A percentile compares a stretch with the other conserved stretches of the same genome.
phyloP scores from a whole-genome alignment of 257 asterid species.

The Echium plantagineum region DNA sequence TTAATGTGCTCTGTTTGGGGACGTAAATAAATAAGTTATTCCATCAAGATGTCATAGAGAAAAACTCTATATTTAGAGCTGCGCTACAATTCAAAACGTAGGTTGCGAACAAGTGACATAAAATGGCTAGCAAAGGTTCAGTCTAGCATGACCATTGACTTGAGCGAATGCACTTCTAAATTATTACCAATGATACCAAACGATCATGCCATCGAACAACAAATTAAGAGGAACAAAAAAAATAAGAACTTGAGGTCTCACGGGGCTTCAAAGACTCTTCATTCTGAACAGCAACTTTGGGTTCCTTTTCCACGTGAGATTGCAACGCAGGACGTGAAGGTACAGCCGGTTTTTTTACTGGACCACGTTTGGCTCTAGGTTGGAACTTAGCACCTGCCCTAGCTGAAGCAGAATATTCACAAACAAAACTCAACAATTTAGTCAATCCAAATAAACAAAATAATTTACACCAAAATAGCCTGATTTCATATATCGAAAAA shows the following conservation, averaged over 20 bases:
- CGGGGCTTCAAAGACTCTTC: slow-evolving; percentile 20
- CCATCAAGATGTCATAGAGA: too few relatives aligned
- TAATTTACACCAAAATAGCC: not conserved
- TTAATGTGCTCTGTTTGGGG: too few relatives aligned
- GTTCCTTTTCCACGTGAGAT: slow-evolving; percentile 15
- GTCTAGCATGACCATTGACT: not conserved
- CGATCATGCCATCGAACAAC: not conserved
- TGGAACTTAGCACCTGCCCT: slow-evolving; percentile 46
- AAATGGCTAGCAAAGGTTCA: too few relatives aligned
- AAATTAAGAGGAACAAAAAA: not conserved
- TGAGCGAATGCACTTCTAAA: not conserved
- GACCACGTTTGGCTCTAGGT: slow-evolving; percentile 49
- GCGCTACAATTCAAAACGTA: too few relatives aligned
- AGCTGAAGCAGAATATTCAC: slow-evolving; percentile 24
- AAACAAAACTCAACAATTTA: slow-evolving; percentile 1
- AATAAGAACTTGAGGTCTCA: slow-evolving; percentile 17
- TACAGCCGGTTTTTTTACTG: slow-evolving; percentile 22
- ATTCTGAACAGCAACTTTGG: slow-evolving; percentile 9
- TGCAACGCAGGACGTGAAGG: slow-evolving; percentile 21
- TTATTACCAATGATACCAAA: not conserved
- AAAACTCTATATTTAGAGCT: too few relatives aligned
- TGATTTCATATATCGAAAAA: not conserved
- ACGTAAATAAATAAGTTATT: too few relatives aligned
- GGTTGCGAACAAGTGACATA: too few relatives aligned
- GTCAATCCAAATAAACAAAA: not conserved